Percentiles rank a stretch among this genome's conserved stretches.
phyloP scores from a whole-genome alignment of 352 stramenopile species.

The Pythium coloratum region DNA sequence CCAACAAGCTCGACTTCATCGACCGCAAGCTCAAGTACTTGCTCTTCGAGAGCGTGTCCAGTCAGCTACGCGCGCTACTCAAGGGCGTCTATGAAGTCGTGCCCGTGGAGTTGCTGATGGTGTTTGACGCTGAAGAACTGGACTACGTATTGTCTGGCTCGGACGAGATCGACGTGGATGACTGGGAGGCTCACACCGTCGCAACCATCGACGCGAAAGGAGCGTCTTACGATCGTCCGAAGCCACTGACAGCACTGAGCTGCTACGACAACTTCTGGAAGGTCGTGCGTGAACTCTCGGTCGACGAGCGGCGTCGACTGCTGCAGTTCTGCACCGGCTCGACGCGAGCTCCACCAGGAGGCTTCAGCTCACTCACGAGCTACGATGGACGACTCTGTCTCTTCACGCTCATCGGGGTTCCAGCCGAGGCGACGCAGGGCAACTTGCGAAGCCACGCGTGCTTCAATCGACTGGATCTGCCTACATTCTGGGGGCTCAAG shows the following conservation, averaged over 20 bases:
- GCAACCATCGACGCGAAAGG: too few relatives aligned
- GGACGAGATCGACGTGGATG: slow-evolving; percentile 89
- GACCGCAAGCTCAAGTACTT: slow-evolving; percentile 93
- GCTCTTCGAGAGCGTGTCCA: slow-evolving; percentile 90
- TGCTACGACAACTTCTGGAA: slow-evolving; percentile 29
- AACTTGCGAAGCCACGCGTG: slow-evolving; percentile 47
- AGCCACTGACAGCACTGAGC: too few relatives aligned
- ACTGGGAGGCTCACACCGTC: slow-evolving; percentile 87
- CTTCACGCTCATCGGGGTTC: slow-evolving; percentile 32
- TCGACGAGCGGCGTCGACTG: slow-evolving; percentile 34
- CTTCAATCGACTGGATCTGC: slow-evolving; percentile 91
- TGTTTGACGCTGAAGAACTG: slow-evolving; percentile 96
- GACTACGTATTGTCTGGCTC: slow-evolving; percentile 93
- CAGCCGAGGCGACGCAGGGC: neutral
- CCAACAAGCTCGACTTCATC: slow-evolving; percentile 95
- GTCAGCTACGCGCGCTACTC: slow-evolving; percentile 90
- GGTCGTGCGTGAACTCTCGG: slow-evolving; percentile 58
- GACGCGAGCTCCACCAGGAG: slow-evolving; percentile 20
- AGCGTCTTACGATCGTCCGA: slow-evolving; percentile 9
- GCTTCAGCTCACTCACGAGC: slow-evolving; percentile 27
- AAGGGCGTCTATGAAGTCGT: slow-evolving; percentile 96
- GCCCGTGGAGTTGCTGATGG: slow-evolving; percentile 80
- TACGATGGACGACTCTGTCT: slow-evolving; percentile 29
- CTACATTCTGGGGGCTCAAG: neutral
- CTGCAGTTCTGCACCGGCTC: slow-evolving; percentile 39